phyloP scores from a whole-genome alignment of 768 basidiomycete genomes.

The Gautieria morchelliformis region DNA sequence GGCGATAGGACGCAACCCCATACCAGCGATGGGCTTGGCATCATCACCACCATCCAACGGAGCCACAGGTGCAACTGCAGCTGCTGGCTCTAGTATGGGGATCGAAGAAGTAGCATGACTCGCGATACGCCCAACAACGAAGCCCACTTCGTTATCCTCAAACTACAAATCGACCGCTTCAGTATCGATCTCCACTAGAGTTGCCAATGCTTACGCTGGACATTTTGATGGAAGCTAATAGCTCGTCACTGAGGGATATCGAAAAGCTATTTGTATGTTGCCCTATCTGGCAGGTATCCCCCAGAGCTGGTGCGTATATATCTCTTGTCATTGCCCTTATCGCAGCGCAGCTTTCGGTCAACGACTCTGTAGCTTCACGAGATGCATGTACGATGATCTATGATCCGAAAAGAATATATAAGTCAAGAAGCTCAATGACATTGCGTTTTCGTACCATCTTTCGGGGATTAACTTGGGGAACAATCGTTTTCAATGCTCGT shows the following conservation, averaged over 20 bases:
- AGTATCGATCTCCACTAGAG: neutral
- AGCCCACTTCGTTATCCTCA: constrained; percentile 95
- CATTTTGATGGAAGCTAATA: constrained; percentile 71
- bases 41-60: constrained; percentile 1
- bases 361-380: constrained; percentile 50
- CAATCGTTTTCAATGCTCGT: constrained; percentile 91
- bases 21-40: constrained; percentile 14
- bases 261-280: constrained; percentile 95
- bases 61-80: constrained; percentile 10
- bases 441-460: constrained; percentile 62
- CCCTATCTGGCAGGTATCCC: constrained; percentile 83
- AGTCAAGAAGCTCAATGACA: neutral
- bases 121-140: constrained; percentile 80
- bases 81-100: constrained; percentile 70
- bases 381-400: constrained; percentile 88
- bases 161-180: constrained; percentile 46
- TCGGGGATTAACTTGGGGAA: constrained; percentile 91
- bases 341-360: constrained; percentile 73
- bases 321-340: constrained; percentile 90
- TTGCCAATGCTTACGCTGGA: constrained; percentile 56
- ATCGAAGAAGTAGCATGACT: constrained; percentile 81
- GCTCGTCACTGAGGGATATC: constrained; percentile 83
- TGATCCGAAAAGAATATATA: neutral
- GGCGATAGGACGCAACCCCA: constrained; percentile 53
- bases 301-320: constrained; percentile 66